Evolutionary conservation across 1,139 yeast genomes (phyloP).

Genomic region (Geotrichum citri-aurantii): DNA sequence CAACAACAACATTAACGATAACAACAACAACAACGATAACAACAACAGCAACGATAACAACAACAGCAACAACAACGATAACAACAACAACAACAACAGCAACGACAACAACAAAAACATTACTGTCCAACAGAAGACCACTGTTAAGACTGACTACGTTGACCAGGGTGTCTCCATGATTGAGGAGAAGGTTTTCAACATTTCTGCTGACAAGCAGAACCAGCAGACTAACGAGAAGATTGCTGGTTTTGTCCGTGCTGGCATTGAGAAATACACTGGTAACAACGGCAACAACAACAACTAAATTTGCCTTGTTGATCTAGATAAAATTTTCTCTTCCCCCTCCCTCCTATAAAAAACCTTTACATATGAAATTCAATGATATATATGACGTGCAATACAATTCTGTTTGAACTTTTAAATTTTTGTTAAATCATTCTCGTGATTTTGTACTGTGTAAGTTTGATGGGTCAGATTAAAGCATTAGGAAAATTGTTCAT

Average conservation of each 20-base stretch:
- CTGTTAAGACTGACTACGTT: conserved; percentile 23
- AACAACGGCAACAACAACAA: conserved; percentile 1
- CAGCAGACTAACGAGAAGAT: conserved; percentile 24
- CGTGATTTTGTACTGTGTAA: too few relatives aligned
- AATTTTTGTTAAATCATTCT: too few relatives aligned
- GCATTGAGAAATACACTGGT: conserved; percentile 8
- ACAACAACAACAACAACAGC: conserved; percentile 6
- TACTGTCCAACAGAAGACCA: conserved; percentile 2
- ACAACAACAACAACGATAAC: background rate
- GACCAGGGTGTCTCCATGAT: conserved; percentile 28
- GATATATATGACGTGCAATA: background rate
- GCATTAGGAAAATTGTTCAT: too few relatives aligned
- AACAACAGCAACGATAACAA: background rate
- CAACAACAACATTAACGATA: conserved; percentile 2
- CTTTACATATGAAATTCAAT: background rate
- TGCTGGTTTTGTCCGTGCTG: conserved; percentile 18
- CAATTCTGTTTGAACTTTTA: too few relatives aligned
- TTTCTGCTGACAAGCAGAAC: conserved; percentile 21
- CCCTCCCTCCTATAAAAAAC: too few relatives aligned
- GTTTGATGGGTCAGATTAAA: too few relatives aligned
- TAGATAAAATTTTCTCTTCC: too few relatives aligned
- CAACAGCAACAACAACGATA: conserved; percentile 2
- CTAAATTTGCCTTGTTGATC: background rate
- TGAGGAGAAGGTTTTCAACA: conserved; percentile 26
- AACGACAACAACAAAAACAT: conserved; percentile 8